Evolutionary conservation across 345 rosid genomes (phyloP).

Genomic region (sweet orange (Citrus sinensis)): DVS_A1.0 CM039162.1:14765501-14766000

Average conservation of each 20-base stretch:
- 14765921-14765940: not conserved
- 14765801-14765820: not conserved
- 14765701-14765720: slow-evolving; percentile 26
- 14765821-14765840: no score
- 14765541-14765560: no score
- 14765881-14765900: not conserved
- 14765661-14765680: not conserved
- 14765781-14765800: slow-evolving; percentile 23
- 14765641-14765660: no score
- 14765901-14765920: no score
- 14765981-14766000: not conserved
- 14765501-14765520: not conserved
- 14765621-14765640: no score
- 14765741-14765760: not conserved
- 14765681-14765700: slow-evolving; percentile 30
- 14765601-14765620: not conserved
- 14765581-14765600: not conserved
- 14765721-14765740: slow-evolving; percentile 4
- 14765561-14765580: not conserved
- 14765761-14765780: no score
- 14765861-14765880: not conserved
- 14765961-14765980: not conserved
- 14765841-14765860: not conserved
- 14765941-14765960: not conserved
- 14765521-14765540: no score